These are phyloP conservation scores for Allantophomopsis cytisporea DNA, from an alignment of 2,329 filamentous ascomycete species.

Conservation along the genomic window DNA sequence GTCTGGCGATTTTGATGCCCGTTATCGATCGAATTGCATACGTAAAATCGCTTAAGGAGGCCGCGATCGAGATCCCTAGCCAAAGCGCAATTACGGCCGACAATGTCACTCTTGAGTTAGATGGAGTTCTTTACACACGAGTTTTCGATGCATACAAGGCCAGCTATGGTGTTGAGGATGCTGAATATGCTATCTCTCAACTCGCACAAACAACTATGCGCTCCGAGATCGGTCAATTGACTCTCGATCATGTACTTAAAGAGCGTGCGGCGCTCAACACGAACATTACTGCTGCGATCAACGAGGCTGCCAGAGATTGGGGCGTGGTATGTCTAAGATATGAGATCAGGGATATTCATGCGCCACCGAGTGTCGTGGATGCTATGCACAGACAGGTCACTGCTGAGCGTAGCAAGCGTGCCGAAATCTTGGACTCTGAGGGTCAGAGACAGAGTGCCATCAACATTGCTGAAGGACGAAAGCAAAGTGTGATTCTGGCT, in stretches of 20 bases:
- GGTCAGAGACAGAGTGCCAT: constrained; percentile 95
- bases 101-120: constrained; percentile 92
- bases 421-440: constrained; percentile 94
- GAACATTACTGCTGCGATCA: constrained; percentile 98
- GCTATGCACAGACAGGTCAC: constrained; percentile 99
- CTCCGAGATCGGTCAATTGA: constrained; percentile 91
- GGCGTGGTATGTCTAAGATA: constrained; percentile 92
- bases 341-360: constrained; percentile 97
- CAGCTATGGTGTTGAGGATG: constrained; percentile 95
- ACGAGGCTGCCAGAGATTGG: constrained; percentile 94
- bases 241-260: constrained; percentile 93
- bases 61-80: constrained; percentile 89
- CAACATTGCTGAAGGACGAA: constrained; percentile 95
- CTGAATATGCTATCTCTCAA: constrained; percentile 96
- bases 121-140: constrained; percentile 88
- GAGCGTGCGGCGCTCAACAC: constrained; percentile 92
- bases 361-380: constrained; percentile 81
- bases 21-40: constrained; percentile 95
- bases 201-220: constrained; percentile 98
- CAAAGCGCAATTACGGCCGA: constrained; percentile 97
- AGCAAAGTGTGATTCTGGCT: constrained; percentile 92
- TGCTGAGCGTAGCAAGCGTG: constrained; percentile 90
- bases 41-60: constrained; percentile 94
- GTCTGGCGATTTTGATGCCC: constrained; percentile 76
- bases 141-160: constrained; percentile 98